phyloP scores from a whole-genome alignment of 2,329 filamentous ascomycete species.

The Helotiales sp. region DNA sequence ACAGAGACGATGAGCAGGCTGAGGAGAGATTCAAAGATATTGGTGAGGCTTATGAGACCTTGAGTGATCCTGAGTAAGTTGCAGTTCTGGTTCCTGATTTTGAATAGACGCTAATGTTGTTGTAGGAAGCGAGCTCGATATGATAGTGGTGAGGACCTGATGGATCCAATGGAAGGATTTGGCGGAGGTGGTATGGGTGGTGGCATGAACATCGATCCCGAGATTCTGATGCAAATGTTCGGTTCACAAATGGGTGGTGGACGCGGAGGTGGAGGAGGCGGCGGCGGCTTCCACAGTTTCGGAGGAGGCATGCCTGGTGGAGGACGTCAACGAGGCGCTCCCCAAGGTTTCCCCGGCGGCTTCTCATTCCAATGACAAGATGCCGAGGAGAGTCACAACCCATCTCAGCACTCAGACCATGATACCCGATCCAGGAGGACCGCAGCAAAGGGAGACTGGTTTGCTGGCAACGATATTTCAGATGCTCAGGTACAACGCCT shows the following conservation, averaged over 20 bases:
- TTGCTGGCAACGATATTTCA: slow-evolving; percentile 21
- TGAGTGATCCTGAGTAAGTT: slow-evolving; percentile 90
- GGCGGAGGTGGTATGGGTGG: slow-evolving; percentile 64
- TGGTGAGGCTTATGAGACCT: slow-evolving; percentile 92
- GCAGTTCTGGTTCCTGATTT: background rate
- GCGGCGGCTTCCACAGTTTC: slow-evolving; percentile 52
- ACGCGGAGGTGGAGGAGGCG: slow-evolving; percentile 54
- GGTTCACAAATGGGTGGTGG: slow-evolving; percentile 47
- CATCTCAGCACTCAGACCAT: slow-evolving; percentile 21
- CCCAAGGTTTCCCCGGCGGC: slow-evolving; percentile 53
- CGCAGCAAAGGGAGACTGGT: slow-evolving; percentile 10
- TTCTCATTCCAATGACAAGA: slow-evolving; percentile 63
- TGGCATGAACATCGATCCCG: slow-evolving; percentile 48
- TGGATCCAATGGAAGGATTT: slow-evolving; percentile 80
- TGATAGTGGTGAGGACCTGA: slow-evolving; percentile 89
- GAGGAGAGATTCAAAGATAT: slow-evolving; percentile 97
- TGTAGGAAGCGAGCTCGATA: slow-evolving; percentile 83
- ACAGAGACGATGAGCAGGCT: slow-evolving; percentile 81
- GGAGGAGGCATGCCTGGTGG: slow-evolving; percentile 56
- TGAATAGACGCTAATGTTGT: slow-evolving; percentile 44
- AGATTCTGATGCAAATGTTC: slow-evolving; percentile 45
- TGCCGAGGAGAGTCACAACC: slow-evolving; percentile 26
- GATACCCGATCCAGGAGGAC: slow-evolving; percentile 9
- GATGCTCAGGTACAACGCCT: slow-evolving; percentile 32
- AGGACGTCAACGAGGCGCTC: slow-evolving; percentile 38